Evolutionary conservation across 371 early-diverging fungal species (phyloP).

Genomic region (Basidiobolus meristosporus): DNA sequence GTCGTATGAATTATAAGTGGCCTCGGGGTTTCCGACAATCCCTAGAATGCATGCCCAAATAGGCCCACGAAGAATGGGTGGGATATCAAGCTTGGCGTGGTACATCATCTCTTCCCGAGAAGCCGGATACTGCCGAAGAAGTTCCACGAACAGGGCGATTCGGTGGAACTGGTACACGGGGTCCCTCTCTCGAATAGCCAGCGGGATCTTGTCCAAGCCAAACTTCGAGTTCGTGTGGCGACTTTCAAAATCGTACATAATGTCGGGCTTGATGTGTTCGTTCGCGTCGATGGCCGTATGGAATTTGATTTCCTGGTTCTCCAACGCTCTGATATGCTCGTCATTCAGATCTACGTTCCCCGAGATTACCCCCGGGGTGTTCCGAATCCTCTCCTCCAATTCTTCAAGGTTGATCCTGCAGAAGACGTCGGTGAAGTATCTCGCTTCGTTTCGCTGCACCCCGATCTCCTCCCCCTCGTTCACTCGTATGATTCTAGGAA

Average conservation of each 20-base stretch:
- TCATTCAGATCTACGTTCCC: not conserved
- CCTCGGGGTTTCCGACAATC: slow-evolving; percentile 33
- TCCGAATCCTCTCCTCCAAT: too few species aligned
- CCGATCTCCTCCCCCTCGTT: too few species aligned
- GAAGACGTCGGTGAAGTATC: too few species aligned
- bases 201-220: slow-evolving; percentile 12
- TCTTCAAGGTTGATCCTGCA: too few species aligned
- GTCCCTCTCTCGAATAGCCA: slow-evolving; percentile 43
- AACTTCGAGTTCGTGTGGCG: not conserved
- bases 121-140: slow-evolving; percentile 49
- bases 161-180: slow-evolving; percentile 46
- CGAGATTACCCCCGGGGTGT: not conserved
- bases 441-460: too few species aligned
- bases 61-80: slow-evolving; percentile 44
- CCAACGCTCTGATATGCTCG: slow-evolving; percentile 6
- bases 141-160: slow-evolving; percentile 28
- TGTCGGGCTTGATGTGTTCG: not conserved
- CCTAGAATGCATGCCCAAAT: slow-evolving; percentile 66
- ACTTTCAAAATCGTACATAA: not conserved
- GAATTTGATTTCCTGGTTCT: not conserved
- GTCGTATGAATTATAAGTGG: slow-evolving; percentile 29
- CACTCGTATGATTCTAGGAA: too few species aligned
- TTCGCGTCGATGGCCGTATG: not conserved
- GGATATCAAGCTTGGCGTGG: slow-evolving; percentile 56
- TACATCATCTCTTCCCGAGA: slow-evolving; percentile 35